Evolutionary conservation across 768 basidiomycete species (phyloP), one percentile per base, ranked within the genome.

Genomic region (Clathrus columnatus): DNA sequence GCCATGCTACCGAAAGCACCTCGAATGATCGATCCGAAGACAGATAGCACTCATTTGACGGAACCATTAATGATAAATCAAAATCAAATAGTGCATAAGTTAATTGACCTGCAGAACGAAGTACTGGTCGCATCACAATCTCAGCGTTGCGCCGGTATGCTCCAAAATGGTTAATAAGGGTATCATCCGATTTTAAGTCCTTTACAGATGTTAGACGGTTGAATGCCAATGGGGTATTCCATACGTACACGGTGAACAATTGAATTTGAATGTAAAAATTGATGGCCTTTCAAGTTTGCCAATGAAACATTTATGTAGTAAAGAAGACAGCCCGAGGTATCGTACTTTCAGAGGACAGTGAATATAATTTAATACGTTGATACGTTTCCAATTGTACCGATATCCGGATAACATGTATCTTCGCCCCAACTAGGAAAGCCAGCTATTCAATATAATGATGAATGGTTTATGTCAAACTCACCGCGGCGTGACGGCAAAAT

Each of bases 401-500:
- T n/a, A 27, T 52, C 50, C 49, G 48, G 66, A 61, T 65, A 27
- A 14, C 48, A 36, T 6, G 41, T 4, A 20, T 23, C 43, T 5
- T 21, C 18, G 7, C 29, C 32, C 64, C 46, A 47, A 11, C 46
- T n/a, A n/a, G 54, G 42, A 18, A 47, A 50, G 57, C 26, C n/a
- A 28, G 43, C n/a, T n/a, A n/a, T n/a, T n/a, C n/a, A n/a, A n/a
- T n/a, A 59, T 27, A 26, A 30, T n/a, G 0, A 24, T 21, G 27
- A 27, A 7, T 18, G 21, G 36, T 24, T 21, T 18, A 20, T 2
- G 18, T 23, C n/a, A n/a, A n/a, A 28, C 55, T 2, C 32, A 61
- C 61, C 68, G 63, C 7, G 70, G 70, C 65, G 67, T 69, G 11
- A 70, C 62, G 6, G 56, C 61, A 43, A 69, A 64, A 52, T 61